Evolutionary conservation across 2,329 filamentous ascomycete species (phyloP).

Genomic region (Lecanoromycetidae sp.): DNA sequence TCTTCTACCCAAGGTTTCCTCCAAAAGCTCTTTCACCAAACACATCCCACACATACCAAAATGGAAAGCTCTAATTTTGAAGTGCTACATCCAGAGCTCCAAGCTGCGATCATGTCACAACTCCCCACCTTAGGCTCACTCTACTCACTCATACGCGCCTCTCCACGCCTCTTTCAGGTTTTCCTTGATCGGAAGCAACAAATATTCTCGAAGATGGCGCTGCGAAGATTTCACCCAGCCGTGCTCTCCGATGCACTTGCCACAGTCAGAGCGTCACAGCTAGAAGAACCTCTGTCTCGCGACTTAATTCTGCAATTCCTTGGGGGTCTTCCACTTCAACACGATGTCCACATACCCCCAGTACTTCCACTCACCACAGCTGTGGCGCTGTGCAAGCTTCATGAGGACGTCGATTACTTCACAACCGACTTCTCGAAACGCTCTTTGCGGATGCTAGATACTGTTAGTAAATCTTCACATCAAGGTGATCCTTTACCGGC

Average conservation of each 20-base stretch:
- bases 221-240: not conserved
- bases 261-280: not conserved
- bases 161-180: slow-evolving; percentile 6
- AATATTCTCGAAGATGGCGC: not conserved
- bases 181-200: not conserved
- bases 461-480: not conserved
- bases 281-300: not conserved
- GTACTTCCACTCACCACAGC: not conserved
- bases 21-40: not conserved
- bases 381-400: not conserved
- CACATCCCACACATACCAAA: not conserved
- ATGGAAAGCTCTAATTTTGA: not conserved
- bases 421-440: not conserved
- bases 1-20: too few species aligned
- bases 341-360: not conserved
- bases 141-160: slow-evolving; percentile 3
- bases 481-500: not conserved
- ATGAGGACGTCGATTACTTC: not conserved
- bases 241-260: not conserved
- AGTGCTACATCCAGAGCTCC: slow-evolving; percentile 5
- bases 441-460: not conserved
- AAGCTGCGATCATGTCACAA: not conserved
- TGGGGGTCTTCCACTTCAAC: not conserved
- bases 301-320: not conserved
- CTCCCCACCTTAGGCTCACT: not conserved